phyloP scores from a whole-genome alignment of 805 yeast species.

The Priceomyces fermenticarens region DNA sequence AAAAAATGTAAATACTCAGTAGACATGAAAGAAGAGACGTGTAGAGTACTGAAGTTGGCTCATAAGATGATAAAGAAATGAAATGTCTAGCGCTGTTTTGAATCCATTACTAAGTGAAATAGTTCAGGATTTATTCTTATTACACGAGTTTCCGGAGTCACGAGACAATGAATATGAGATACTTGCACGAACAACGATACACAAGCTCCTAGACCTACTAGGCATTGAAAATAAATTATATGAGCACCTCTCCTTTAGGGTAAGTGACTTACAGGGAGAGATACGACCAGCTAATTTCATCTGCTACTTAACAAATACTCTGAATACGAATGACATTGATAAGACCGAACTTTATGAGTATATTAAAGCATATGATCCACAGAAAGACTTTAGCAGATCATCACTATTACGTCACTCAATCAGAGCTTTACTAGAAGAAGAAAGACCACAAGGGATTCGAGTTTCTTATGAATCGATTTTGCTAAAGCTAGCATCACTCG shows the following conservation, averaged over 20 bases:
- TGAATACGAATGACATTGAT: not conserved
- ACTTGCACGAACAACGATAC: slow-evolving; percentile 12
- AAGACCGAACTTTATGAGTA: slow-evolving; percentile 3
- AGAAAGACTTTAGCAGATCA: slow-evolving; percentile 1
- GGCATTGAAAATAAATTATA: slow-evolving; percentile 13
- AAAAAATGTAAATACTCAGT: slow-evolving; percentile 1
- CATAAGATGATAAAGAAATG: not conserved
- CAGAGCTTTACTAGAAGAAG: slow-evolving; percentile 4
- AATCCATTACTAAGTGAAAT: slow-evolving; percentile 16
- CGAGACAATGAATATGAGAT: slow-evolving; percentile 10
- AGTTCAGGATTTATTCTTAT: slow-evolving; percentile 14
- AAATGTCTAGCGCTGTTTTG: slow-evolving; percentile 6
- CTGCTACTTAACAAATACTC: slow-evolving; percentile 6
- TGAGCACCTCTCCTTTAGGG: slow-evolving; percentile 8
- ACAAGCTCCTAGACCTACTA: slow-evolving; percentile 12
- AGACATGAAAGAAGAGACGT: not conserved
- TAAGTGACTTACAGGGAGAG: slow-evolving; percentile 2
- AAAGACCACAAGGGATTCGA: slow-evolving; percentile 14
- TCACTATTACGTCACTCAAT: slow-evolving; percentile 4
- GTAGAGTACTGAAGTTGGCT: not conserved
- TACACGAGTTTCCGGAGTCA: slow-evolving; percentile 8
- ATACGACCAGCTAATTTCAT: slow-evolving; percentile 7
- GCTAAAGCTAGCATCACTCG: slow-evolving; percentile 12
- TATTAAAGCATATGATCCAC: slow-evolving; percentile 4
- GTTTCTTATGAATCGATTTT: slow-evolving; percentile 16